phyloP scores from a whole-genome alignment of 257 asterid genomes.

The Solanum tarijense region DNA sequence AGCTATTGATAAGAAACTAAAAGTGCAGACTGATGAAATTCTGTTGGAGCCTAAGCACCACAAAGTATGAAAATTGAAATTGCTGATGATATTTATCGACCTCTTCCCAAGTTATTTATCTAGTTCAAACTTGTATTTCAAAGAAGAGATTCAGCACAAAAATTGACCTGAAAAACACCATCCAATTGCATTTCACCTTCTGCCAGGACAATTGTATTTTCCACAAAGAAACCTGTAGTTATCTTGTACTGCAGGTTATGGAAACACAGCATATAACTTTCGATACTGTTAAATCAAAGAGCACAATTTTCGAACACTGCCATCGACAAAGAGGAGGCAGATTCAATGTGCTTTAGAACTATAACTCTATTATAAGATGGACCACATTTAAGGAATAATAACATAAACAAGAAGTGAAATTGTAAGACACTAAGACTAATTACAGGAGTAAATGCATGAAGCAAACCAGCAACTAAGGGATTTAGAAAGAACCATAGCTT shows the following conservation, averaged over 20 bases:
- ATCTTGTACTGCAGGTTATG: constrained; percentile 64
- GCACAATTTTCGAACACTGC: not conserved
- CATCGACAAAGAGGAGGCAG: not conserved
- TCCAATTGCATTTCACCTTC: constrained; percentile 90
- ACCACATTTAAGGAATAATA: not conserved
- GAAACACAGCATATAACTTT: constrained; percentile 18
- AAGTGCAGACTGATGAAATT: not conserved
- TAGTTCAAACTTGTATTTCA: not conserved
- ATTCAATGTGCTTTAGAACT: not conserved
- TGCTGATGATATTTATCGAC: not conserved
- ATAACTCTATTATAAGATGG: not conserved
- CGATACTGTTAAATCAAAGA: not conserved
- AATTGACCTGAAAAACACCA: constrained; percentile 64
- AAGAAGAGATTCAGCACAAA: not conserved
- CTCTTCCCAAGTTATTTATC: not conserved
- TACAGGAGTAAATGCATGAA: not conserved
- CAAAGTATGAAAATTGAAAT: not conserved
- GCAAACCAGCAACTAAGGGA: not conserved
- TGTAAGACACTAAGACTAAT: not conserved
- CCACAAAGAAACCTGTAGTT: constrained; percentile 84
- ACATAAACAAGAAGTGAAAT: not conserved
- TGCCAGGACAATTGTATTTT: constrained; percentile 86
- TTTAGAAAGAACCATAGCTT: not conserved
- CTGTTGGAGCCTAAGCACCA: not conserved
- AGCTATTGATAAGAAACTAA: not conserved